Evolutionary conservation across 495 filamentous ascomycete species (phyloP).

Genomic region (Penicillium flavigenum): DNA sequence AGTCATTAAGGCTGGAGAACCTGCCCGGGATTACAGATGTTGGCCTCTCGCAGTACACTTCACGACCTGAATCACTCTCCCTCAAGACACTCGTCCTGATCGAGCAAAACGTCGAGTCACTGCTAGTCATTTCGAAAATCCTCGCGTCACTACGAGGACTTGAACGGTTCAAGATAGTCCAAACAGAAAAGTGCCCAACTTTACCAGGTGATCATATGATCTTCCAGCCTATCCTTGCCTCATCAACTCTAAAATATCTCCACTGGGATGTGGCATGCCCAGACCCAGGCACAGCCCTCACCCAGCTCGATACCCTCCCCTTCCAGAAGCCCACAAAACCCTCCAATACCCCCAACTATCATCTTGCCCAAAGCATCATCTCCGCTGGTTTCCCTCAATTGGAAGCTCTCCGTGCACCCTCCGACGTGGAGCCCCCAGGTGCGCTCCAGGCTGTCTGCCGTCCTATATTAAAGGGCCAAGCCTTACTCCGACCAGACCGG

Average conservation of each 20-base stretch:
- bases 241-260: slow-evolving; percentile 60
- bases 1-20: slow-evolving; percentile 71
- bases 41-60: slow-evolving; percentile 72
- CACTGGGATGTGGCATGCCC: slow-evolving; percentile 78
- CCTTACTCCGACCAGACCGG: slow-evolving; percentile 49
- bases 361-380: slow-evolving; percentile 71
- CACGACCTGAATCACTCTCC: slow-evolving; percentile 52
- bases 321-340: slow-evolving; percentile 39
- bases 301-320: slow-evolving; percentile 40
- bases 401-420: slow-evolving; percentile 65
- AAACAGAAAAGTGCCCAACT: slow-evolving; percentile 57
- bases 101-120: slow-evolving; percentile 62
- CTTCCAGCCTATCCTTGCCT: slow-evolving; percentile 69
- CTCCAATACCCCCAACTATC: slow-evolving; percentile 58
- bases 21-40: slow-evolving; percentile 73
- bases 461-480: slow-evolving; percentile 52
- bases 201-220: slow-evolving; percentile 59
- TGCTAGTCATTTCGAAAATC: slow-evolving; percentile 72
- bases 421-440: slow-evolving; percentile 66
- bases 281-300: slow-evolving; percentile 41
- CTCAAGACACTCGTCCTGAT: slow-evolving; percentile 63
- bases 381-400: slow-evolving; percentile 70
- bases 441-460: slow-evolving; percentile 68
- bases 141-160: slow-evolving; percentile 64
- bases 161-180: slow-evolving; percentile 67